Conservation (phyloP, 345 rosid species). For the Populus euphratica region DNA sequence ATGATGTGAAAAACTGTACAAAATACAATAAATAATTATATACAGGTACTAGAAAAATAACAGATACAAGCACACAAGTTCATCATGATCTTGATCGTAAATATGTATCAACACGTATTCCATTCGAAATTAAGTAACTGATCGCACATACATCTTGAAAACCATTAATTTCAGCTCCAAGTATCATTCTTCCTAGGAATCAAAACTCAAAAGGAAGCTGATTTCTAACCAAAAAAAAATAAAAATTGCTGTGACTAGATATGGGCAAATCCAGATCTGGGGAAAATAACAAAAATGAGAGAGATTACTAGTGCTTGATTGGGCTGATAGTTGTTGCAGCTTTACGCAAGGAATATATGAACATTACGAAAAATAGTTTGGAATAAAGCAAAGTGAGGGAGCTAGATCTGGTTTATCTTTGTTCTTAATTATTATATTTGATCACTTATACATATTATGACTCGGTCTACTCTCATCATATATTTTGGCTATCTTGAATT, state of each 20-base stretch:
- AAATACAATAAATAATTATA: too few species aligned
- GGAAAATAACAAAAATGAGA: not conserved
- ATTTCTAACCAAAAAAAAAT: not conserved
- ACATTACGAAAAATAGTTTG: not conserved
- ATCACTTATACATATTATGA: too few species aligned
- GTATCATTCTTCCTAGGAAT: not conserved
- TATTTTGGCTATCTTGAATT: not conserved
- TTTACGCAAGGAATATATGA: constrained; percentile 1
- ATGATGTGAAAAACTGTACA: too few species aligned
- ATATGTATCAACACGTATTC: not conserved
- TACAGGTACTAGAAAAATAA: not conserved
- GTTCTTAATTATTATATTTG: too few species aligned
- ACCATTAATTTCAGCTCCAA: not conserved
- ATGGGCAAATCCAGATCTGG: not conserved
- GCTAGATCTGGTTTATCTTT: not conserved
- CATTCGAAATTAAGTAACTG: not conserved
- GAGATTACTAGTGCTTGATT: not conserved
- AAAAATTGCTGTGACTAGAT: not conserved
- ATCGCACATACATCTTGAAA: not conserved
- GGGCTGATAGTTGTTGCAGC: not conserved
- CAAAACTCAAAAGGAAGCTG: not conserved
- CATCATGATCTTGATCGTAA: not conserved
- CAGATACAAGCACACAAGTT: not conserved
- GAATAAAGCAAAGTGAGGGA: not conserved
- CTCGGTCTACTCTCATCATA: too few species aligned